Conservation (phyloP, 805 yeast genomes). For the Jamesozyma lodderae region DNA sequence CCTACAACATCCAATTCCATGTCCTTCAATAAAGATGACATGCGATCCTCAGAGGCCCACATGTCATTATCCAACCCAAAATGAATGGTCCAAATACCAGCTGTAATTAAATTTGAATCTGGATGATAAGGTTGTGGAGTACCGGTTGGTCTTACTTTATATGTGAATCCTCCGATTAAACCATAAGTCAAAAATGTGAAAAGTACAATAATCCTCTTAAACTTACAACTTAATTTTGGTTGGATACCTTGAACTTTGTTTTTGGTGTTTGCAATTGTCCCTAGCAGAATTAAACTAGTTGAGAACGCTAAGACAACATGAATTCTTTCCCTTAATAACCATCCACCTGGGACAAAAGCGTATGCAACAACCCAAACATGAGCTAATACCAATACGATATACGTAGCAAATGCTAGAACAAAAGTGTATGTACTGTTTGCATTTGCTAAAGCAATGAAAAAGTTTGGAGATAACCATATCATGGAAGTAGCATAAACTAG, state of each 20-base stretch:
- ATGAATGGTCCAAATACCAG: conserved; percentile 98
- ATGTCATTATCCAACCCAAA: conserved; percentile 94
- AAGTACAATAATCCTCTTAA: conserved; percentile 12
- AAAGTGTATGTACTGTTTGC: conserved; percentile 49
- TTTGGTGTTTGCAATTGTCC: conserved; percentile 29
- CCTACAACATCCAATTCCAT: conserved; percentile 90
- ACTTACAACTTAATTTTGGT: conserved; percentile 7
- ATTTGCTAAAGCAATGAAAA: conserved; percentile 46
- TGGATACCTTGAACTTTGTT: neutral
- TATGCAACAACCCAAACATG: conserved; percentile 97
- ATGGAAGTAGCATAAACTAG: conserved; percentile 53
- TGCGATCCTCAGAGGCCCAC: conserved; percentile 94
- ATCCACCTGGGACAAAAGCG: conserved; percentile 96
- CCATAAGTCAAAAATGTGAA: conserved; percentile 11
- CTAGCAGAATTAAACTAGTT: conserved; percentile 43
- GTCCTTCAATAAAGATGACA: conserved; percentile 74
- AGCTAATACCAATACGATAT: conserved; percentile 54
- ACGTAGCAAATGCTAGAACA: conserved; percentile 39
- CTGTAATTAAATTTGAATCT: conserved; percentile 63
- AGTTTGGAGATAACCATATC: conserved; percentile 54
- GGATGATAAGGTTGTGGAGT: conserved; percentile 65
- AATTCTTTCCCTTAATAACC: conserved; percentile 76
- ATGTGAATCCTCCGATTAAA: conserved; percentile 19
- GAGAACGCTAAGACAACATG: conserved; percentile 60
- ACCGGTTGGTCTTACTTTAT: conserved; percentile 23